Evolutionary conservation across 2,329 filamentous ascomycete genomes (phyloP).

Genomic region (Ophiostoma sp.): DNA sequence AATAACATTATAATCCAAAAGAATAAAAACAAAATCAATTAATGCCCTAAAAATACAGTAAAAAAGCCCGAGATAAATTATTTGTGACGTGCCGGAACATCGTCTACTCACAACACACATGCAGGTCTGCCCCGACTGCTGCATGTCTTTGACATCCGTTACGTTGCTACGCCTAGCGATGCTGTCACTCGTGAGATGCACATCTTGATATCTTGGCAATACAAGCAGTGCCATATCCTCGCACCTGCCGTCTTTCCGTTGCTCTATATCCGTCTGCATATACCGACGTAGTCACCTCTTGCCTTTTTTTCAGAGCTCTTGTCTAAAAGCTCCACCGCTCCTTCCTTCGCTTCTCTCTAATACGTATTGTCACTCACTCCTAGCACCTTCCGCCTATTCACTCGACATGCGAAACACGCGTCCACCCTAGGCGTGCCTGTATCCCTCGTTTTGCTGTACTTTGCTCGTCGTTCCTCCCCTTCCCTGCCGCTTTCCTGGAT

Average conservation of each 20-base stretch:
- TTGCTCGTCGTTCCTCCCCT: not conserved
- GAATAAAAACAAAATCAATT: too few relatives aligned
- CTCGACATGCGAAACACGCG: conserved; percentile 4
- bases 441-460: conserved; percentile 10
- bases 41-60: too few relatives aligned
- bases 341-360: not conserved
- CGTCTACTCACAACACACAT: not conserved
- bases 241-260: conserved; percentile 8
- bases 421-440: conserved; percentile 7
- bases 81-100: too few relatives aligned
- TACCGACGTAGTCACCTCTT: not conserved
- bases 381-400: not conserved
- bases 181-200: not conserved
- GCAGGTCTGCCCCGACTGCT: not conserved
- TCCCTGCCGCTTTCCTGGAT: not conserved
- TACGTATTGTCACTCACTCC: not conserved
- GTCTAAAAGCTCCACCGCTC: not conserved
- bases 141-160: conserved; percentile 1
- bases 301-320: not conserved
- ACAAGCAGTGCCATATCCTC: not conserved
- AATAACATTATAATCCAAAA: too few relatives aligned
- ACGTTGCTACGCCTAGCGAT: conserved; percentile 6
- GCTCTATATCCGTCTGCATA: not conserved
- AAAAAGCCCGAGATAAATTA: too few relatives aligned
- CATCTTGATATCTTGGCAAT: not conserved